Evolutionary conservation across 2,329 filamentous ascomycete genomes (phyloP).

Genomic region (Hypoxylon sp.): DNA sequence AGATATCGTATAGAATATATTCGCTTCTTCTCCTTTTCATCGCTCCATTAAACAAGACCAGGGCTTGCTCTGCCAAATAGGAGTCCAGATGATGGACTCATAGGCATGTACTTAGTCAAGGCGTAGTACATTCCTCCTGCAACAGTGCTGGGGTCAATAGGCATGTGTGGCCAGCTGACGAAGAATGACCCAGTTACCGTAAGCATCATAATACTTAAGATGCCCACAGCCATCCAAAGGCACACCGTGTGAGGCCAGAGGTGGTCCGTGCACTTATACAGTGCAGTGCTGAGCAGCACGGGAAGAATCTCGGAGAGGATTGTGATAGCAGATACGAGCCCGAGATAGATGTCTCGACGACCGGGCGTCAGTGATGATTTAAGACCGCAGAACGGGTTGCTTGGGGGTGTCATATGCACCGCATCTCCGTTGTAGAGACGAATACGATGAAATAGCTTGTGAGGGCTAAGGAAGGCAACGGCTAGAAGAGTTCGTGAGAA

Average conservation of each 20-base stretch:
- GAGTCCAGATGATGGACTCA: conserved; percentile 38
- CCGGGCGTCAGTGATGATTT: conserved; percentile 55
- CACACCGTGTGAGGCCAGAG: conserved; percentile 59
- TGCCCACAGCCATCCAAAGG: conserved; percentile 57
- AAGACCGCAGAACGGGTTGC: conserved; percentile 63
- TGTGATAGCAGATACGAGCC: conserved; percentile 59
- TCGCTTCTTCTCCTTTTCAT: background rate
- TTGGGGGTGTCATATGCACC: conserved; percentile 57
- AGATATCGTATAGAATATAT: conserved; percentile 1
- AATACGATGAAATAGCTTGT: conserved; percentile 58
- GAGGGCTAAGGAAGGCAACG: conserved; percentile 62
- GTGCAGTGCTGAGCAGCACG: conserved; percentile 64
- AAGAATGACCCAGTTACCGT: conserved; percentile 60
- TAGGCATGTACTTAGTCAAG: conserved; percentile 41
- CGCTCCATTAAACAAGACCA: conserved; percentile 17
- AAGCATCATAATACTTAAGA: conserved; percentile 61
- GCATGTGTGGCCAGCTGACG: conserved; percentile 61
- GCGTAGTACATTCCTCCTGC: conserved; percentile 63
- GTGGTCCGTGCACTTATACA: conserved; percentile 61
- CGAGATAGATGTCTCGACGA: conserved; percentile 58
- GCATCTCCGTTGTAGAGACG: conserved; percentile 58
- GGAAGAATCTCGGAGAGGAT: conserved; percentile 67
- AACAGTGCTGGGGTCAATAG: conserved; percentile 63
- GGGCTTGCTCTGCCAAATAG: conserved; percentile 32
- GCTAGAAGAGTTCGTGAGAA: conserved; percentile 53